Percentiles rank a stretch among this genome's conserved stretches.
Evolutionary conservation across 2,329 filamentous ascomycete genomes (phyloP).

Genomic region (Cercospora canescens): DNA sequence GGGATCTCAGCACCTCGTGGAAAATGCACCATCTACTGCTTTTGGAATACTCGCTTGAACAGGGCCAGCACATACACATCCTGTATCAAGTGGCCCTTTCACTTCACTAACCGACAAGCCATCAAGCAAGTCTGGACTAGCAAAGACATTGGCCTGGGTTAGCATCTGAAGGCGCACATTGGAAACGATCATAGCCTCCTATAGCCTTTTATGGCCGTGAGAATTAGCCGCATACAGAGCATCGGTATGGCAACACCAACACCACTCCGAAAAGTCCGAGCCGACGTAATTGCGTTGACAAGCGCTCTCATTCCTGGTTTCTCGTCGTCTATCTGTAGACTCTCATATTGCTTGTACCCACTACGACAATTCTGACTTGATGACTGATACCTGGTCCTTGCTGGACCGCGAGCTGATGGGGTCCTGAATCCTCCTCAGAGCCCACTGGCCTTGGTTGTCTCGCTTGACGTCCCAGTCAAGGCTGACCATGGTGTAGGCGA

Average conservation of each 20-base stretch:
- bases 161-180: too few species aligned
- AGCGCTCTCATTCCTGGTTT: neutral
- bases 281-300: neutral
- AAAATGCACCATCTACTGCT: too few species aligned
- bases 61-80: too few species aligned
- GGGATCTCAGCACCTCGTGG: too few species aligned
- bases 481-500: neutral
- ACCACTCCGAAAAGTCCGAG: neutral
- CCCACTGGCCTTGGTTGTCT: constrained; percentile 7
- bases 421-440: neutral
- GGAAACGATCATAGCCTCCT: too few species aligned
- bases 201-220: too few species aligned
- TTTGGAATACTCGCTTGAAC: too few species aligned
- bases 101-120: too few species aligned
- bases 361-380: neutral
- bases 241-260: neutral
- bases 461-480: constrained; percentile 9
- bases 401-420: neutral
- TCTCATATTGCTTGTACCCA: neutral
- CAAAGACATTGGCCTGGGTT: too few species aligned
- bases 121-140: too few species aligned
- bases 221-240: neutral
- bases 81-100: too few species aligned
- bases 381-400: neutral
- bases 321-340: neutral